Evolutionary conservation across 1,284 basidiomycete genomes (phyloP).

Genomic region (Malassezia cuniculi): DNA sequence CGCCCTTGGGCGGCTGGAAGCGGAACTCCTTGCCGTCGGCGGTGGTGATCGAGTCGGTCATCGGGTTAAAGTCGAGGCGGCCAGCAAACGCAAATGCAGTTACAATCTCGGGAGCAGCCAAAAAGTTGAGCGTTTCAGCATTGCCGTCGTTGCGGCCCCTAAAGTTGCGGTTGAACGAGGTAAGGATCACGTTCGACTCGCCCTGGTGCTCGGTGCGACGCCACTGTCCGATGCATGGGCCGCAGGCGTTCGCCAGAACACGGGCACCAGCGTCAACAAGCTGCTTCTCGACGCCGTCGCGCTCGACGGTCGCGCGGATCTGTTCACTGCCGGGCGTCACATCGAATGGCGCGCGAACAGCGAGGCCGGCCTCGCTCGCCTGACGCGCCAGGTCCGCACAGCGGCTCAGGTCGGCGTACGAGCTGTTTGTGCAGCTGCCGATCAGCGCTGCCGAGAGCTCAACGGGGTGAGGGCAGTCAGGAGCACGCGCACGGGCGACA

Average conservation of each 20-base stretch:
- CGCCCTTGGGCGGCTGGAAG: constrained; percentile 70
- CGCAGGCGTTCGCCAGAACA: constrained; percentile 94
- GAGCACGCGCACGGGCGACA: constrained; percentile 57
- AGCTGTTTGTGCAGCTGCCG: constrained; percentile 81
- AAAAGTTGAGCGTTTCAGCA: constrained; percentile 88
- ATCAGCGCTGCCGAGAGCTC: constrained; percentile 81
- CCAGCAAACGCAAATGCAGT: constrained; percentile 88
- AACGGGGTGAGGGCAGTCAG: constrained; percentile 69
- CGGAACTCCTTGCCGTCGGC: constrained; percentile 66
- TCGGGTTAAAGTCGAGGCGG: constrained; percentile 84
- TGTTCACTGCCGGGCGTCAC: constrained; percentile 96
- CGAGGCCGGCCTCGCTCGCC: constrained; percentile 69
- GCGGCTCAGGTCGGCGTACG: constrained; percentile 55
- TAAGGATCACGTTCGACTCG: constrained; percentile 90
- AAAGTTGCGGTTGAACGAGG: constrained; percentile 97
- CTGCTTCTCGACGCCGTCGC: constrained; percentile 69
- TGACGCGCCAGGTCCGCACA: constrained; percentile 84
- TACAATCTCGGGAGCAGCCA: constrained; percentile 90
- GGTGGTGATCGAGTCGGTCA: constrained; percentile 64
- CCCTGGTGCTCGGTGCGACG: constrained; percentile 77
- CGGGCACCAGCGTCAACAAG: constrained; percentile 75
- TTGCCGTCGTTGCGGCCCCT: constrained; percentile 97
- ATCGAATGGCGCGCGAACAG: constrained; percentile 77
- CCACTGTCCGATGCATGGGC: constrained; percentile 99
- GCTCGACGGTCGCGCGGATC: constrained; percentile 92